Evolutionary conservation across 371 early-diverging fungal genomes (phyloP), one percentile per base, ranked within the genome.

Genomic region (Lichtheimia hyalospora): DNA sequence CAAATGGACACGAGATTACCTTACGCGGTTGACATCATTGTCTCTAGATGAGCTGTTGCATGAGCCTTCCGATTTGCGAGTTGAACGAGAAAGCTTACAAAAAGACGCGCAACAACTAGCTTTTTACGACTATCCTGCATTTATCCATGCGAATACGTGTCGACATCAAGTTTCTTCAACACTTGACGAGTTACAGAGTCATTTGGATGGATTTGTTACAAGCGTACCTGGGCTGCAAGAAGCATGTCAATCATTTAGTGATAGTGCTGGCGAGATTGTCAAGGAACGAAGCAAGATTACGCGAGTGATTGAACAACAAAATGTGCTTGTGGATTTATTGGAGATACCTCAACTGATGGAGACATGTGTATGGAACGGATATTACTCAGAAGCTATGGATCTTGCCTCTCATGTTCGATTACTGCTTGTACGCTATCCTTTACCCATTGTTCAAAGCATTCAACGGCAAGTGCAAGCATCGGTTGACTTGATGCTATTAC

Each of bases 371-470:
- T 79, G 89, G 64, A 88, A 89, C 48, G 92, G 90, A 0, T 89
- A 90, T 54, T 92, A 92, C 57, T 87, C 89, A 34, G 94, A 94
- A 58, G 94, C 92, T 0, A 86, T 94, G 79, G 92, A 92, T 59
- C 67, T 94, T 24, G 84, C 88, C n/a, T 74, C 84, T 3, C 89
- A 91, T 71, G 90, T 90, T 4, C 80, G 84, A 5, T 72, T 91
- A 8, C 67, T 93, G 46, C 64, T 74, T 2, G 61, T 84, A 13
- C 69, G 87, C 25, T 84, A 91, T 66, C 77, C 82, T 6, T 69
- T 89, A 16, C 71, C 77, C 0, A 65, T 87, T 27, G 74, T 92
- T 21, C 70, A 77, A n/a, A 73, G 70, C 41, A 86, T 88, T 49
- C 81, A 83, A 12, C 57, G 77, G 15, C 86, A 89, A 66, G 89